Evolutionary conservation across 768 basidiomycete species (phyloP), one percentile per base, ranked within the genome.

Genomic region (Boletus subcaerulescens): DNA sequence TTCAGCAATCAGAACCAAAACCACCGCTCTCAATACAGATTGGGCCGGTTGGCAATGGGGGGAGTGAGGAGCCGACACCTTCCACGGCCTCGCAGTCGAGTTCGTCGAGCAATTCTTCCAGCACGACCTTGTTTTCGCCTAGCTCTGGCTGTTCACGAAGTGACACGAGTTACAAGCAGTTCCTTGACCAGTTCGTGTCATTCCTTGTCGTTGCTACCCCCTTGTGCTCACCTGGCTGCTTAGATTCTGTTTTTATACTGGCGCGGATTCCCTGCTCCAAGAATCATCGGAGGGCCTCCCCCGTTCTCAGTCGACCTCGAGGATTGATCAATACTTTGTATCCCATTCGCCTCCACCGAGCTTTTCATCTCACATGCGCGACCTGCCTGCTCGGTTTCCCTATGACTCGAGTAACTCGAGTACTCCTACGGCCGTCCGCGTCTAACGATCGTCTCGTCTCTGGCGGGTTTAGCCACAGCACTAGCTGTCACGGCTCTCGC

Each of bases 191-290:
- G 88, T 88, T 61, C 44, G 83, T 77, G 15, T 31, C 14, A 32
- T 45, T 41, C 1, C 3, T n/a, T 26, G 11, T 40, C n/a, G 29
- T 8, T 5, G 7, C 36, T 4, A 14, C 39, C 6, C 20, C 1
- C 10, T 14, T 3, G 12, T 41, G 29, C 20, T 65, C 41, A 71
- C 9, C 7, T 49, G 17, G 40, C 6, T 20, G 58, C 40, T 13
- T 50, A 91, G 89, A 61, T 91, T 87, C 69, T 91, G 89, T 73
- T 91, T 91, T 72, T 91, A 81, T 71, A 91, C 89, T 3, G 89
- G 89, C 1, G 61, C 76, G 4, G 80, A 76, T 33, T 64, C 72
- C 4, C 32, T 69, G 48, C 56, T 69, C n/a, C 70, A 69, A 46
- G 66, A 66, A 22, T 51, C 68, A 1, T 54, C 65, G 20, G 67